Evolutionary conservation across 1,284 basidiomycete species (phyloP).

Genomic region (Tranzscheliella williamsii): DNA sequence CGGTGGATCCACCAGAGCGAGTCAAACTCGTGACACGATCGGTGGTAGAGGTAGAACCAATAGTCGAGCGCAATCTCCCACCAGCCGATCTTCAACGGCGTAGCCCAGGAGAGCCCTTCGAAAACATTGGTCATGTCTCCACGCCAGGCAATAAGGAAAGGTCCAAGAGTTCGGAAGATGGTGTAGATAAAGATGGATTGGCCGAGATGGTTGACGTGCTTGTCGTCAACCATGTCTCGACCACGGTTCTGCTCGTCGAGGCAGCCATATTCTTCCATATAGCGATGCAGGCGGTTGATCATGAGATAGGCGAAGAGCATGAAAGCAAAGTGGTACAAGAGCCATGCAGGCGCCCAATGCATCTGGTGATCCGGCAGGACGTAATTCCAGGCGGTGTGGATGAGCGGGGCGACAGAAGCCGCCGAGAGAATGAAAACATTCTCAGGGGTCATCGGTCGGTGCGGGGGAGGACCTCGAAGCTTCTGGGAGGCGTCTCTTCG

Average conservation of each 20-base stretch:
- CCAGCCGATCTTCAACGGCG: slow-evolving; percentile 49
- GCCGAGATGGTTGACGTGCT: slow-evolving; percentile 55
- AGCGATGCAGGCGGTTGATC: slow-evolving; percentile 46
- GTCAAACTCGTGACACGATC: slow-evolving; percentile 47
- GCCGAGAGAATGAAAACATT: slow-evolving; percentile 47
- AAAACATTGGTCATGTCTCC: slow-evolving; percentile 49
- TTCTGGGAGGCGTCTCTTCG: slow-evolving; percentile 24
- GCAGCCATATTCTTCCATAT: slow-evolving; percentile 46
- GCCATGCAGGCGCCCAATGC: slow-evolving; percentile 49
- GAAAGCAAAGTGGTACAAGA: slow-evolving; percentile 48
- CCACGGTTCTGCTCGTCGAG: slow-evolving; percentile 57
- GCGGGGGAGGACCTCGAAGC: slow-evolving; percentile 45
- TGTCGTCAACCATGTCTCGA: slow-evolving; percentile 54
- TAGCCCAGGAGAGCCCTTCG: slow-evolving; percentile 42
- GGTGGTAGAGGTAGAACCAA: slow-evolving; percentile 56
- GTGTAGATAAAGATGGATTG: slow-evolving; percentile 57
- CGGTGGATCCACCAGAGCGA: slow-evolving; percentile 47
- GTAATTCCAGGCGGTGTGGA: slow-evolving; percentile 45
- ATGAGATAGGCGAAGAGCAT: slow-evolving; percentile 43
- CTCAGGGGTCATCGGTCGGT: slow-evolving; percentile 44
- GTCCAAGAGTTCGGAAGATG: slow-evolving; percentile 51
- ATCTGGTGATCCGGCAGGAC: slow-evolving; percentile 44
- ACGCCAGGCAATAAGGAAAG: slow-evolving; percentile 51
- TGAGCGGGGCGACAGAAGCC: slow-evolving; percentile 31
- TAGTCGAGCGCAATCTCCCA: slow-evolving; percentile 52